Conservation (phyloP, 192 early-diverging fungal genomes). For the Phlyctochytrium planicorne region DNA sequence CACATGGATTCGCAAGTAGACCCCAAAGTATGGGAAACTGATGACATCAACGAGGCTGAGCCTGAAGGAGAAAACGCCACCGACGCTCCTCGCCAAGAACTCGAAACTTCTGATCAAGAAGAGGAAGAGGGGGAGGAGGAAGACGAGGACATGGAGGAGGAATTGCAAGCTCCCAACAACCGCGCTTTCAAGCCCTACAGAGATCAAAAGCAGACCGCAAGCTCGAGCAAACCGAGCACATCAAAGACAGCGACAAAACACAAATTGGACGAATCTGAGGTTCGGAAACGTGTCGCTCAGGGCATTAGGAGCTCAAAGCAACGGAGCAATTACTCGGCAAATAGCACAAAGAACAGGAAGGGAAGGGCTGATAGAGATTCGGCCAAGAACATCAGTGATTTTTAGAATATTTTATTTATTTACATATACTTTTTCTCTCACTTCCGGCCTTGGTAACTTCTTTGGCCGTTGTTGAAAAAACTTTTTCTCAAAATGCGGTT, state of each 20-base stretch:
- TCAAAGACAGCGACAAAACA: background rate
- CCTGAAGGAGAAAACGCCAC: background rate
- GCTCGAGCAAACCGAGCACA: background rate
- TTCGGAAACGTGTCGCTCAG: slow-evolving; percentile 31
- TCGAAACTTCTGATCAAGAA: slow-evolving; percentile 6
- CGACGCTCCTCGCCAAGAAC: too few species aligned
- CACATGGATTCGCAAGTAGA: too few species aligned
- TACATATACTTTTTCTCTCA: too few species aligned
- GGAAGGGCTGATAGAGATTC: slow-evolving; percentile 19
- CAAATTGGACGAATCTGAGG: slow-evolving; percentile 27
- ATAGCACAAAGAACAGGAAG: slow-evolving; percentile 21
- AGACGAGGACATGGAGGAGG: slow-evolving; percentile 7
- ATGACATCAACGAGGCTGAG: slow-evolving; percentile 31
- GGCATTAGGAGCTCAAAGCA: slow-evolving; percentile 24
- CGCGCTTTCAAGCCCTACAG: slow-evolving; percentile 21
- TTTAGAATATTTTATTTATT: too few species aligned
- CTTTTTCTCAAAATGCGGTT: too few species aligned
- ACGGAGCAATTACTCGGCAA: slow-evolving; percentile 20
- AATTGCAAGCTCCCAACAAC: slow-evolving; percentile 25
- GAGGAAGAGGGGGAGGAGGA: slow-evolving; percentile 29
- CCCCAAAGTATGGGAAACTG: slow-evolving; percentile 30
- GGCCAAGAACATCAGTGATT: slow-evolving; percentile 24
- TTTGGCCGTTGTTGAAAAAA: too few species aligned
- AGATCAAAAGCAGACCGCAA: background rate
- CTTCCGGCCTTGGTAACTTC: too few species aligned